Conservation (phyloP, 257 asterid species). For the Datura wrightii region DNA sequence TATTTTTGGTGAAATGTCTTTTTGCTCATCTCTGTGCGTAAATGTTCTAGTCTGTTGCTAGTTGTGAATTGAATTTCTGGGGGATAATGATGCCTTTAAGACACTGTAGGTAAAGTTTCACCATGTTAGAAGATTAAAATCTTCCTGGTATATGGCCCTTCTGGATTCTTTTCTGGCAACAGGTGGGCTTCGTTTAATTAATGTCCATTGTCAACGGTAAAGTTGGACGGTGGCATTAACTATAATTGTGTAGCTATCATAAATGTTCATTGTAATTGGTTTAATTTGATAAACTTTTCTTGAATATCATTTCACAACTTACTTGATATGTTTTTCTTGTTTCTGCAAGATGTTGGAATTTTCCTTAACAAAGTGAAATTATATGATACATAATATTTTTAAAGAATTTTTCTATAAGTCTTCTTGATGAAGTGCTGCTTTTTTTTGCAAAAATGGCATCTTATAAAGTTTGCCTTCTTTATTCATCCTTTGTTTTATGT, state of each 20-base stretch:
- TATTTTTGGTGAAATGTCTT: neutral
- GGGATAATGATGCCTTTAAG: neutral
- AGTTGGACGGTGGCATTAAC: conserved; percentile 9
- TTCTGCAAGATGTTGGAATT: neutral
- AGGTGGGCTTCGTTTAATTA: neutral
- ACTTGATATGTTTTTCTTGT: neutral
- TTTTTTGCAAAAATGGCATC: conserved; percentile 4
- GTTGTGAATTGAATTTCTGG: conserved; percentile 8
- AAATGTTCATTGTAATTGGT: neutral
- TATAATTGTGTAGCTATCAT: neutral
- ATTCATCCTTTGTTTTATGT: conserved; percentile 6
- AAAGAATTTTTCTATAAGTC: neutral
- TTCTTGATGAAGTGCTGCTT: neutral
- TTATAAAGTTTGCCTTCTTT: neutral
- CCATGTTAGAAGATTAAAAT: neutral
- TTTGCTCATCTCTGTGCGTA: neutral
- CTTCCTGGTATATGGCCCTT: neutral
- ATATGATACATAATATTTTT: neutral
- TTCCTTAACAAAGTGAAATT: conserved; percentile 7
- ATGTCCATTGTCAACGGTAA: neutral
- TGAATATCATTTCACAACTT: neutral
- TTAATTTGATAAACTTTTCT: conserved; percentile 2
- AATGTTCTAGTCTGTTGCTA: neutral
- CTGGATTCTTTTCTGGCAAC: neutral
- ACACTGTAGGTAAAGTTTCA: neutral